These are phyloP conservation scores for Tephrocybe sp. DNA, from an alignment of 768 basidiomycete genomes.

Conservation along the genomic window DNA sequence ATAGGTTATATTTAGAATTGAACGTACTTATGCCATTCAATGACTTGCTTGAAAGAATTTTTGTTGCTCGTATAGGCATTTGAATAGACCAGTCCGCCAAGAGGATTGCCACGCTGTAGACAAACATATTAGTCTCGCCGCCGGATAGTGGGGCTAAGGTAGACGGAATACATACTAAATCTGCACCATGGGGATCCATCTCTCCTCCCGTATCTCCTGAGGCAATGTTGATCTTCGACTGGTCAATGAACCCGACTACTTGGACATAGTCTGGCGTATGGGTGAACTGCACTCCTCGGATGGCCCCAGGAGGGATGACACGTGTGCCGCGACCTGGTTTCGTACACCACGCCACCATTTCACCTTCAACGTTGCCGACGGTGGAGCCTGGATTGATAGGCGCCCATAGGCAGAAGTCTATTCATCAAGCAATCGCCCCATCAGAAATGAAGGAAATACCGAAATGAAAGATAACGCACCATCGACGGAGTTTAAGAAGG, in stretches of 20 bases:
- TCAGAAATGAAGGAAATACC: not conserved
- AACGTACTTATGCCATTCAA: slow-evolving; percentile 19
- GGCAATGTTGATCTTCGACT: slow-evolving; percentile 59
- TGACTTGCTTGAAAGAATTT: slow-evolving; percentile 14
- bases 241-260: slow-evolving; percentile 56
- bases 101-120: slow-evolving; percentile 22
- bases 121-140: not conserved
- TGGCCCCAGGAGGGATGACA: slow-evolving; percentile 42
- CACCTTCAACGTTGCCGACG: slow-evolving; percentile 11
- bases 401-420: slow-evolving; percentile 17
- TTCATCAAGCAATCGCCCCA: not conserved
- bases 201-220: slow-evolving; percentile 47
- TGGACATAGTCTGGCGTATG: slow-evolving; percentile 63
- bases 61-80: slow-evolving; percentile 14
- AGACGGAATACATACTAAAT: slow-evolving; percentile 25
- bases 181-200: slow-evolving; percentile 58
- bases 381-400: slow-evolving; percentile 5
- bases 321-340: slow-evolving; percentile 43
- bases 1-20: not conserved
- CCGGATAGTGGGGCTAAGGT: no score
- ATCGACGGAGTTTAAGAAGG: slow-evolving; percentile 49
- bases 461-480: slow-evolving; percentile 28
- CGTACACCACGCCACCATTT: slow-evolving; percentile 27
- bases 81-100: slow-evolving; percentile 17
- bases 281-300: slow-evolving; percentile 36